A percentile compares a stretch with the other conserved stretches of the same genome.
Conservation (phyloP, 768 basidiomycete species). For the Zangia roseola region DNA sequence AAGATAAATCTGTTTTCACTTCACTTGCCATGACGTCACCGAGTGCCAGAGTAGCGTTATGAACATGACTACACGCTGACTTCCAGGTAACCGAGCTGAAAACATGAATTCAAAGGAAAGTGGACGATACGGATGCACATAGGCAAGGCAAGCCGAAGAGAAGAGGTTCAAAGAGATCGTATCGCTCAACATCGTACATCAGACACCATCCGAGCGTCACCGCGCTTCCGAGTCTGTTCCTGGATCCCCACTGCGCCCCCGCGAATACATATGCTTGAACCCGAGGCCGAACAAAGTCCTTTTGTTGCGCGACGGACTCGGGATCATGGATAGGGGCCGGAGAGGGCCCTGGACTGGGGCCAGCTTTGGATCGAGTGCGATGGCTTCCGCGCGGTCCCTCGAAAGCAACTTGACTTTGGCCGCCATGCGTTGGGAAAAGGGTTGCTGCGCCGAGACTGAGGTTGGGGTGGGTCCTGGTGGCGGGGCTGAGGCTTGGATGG, state of each 20-base stretch:
- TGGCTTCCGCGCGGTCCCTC: slow-evolving; percentile 25
- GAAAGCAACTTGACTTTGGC: slow-evolving; percentile 21
- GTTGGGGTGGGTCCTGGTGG: too few relatives aligned
- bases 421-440: slow-evolving; percentile 10
- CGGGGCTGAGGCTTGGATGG: neutral
- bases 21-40: too few relatives aligned
- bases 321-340: slow-evolving; percentile 28
- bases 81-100: slow-evolving; percentile 4
- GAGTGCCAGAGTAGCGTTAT: too few relatives aligned
- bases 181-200: neutral
- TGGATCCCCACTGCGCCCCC: neutral
- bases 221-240: neutral
- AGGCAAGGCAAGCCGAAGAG: neutral
- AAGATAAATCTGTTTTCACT: neutral
- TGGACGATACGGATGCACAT: slow-evolving; percentile 2
- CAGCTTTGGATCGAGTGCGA: slow-evolving; percentile 31
- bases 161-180: neutral
- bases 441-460: neutral
- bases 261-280: slow-evolving; percentile 1
- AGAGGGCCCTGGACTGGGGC: slow-evolving; percentile 33
- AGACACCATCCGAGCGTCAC: neutral
- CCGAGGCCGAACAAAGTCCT: slow-evolving; percentile 25
- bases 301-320: slow-evolving; percentile 14
- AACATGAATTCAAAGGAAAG: slow-evolving; percentile 12
- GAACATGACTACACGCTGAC: too few relatives aligned